Base-by-base conservation (phyloP, 352 stramenopile species). In the Pythium aphanidermatum region DNA sequence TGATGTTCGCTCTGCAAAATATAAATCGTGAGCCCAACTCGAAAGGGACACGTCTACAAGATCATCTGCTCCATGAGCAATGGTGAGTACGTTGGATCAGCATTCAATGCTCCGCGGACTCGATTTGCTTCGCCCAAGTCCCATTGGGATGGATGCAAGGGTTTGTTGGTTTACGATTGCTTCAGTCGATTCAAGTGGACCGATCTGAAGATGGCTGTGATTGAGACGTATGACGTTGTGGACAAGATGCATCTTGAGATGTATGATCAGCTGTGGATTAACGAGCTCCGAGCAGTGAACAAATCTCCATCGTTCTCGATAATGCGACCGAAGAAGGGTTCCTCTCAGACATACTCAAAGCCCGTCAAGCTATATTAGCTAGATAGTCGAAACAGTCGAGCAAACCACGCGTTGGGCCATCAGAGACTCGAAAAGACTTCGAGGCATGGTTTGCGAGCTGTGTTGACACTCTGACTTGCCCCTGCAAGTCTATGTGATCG, bases 191-290 rank as follows among this genome's bases (percentile, higher is more conserved):
- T 51, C 43, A 51, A 40, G 43, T 42, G 43, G 43, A 42, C 30
- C 43, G 43, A 51, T 51, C 43, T 51, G 40, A 47, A 47, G 40
- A 47, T 47, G 40, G 27, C 26, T 47, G 40, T 52, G 34, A 52
- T 52, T 34, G 34, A 52, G 45, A 44, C 32, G 34, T 52, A 45
- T 52, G 45, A 35, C 32, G 45, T 52, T 44, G 45, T 52, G 32
- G 33, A 52, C 45, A 43, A 44, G 34, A 52, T 52, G 45, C 32
- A 43, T 52, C 21, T 43, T 52, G 32, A 42, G 34, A 44, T 52
- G 13, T 44, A 52, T 52, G 32, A 52, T 32, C 45, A 52, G 45
- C 45, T 52, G 34, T 52, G 45, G 45, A 52, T 52, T 27, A 43
- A 52, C 31, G 44, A 52, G 33, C 45, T 51, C 5, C 40, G 27